A percentile compares a stretch with the other conserved stretches of the same genome.
phyloP scores from a whole-genome alignment of 2,329 filamentous ascomycete species.

The Cytospora schulzeri region DNA sequence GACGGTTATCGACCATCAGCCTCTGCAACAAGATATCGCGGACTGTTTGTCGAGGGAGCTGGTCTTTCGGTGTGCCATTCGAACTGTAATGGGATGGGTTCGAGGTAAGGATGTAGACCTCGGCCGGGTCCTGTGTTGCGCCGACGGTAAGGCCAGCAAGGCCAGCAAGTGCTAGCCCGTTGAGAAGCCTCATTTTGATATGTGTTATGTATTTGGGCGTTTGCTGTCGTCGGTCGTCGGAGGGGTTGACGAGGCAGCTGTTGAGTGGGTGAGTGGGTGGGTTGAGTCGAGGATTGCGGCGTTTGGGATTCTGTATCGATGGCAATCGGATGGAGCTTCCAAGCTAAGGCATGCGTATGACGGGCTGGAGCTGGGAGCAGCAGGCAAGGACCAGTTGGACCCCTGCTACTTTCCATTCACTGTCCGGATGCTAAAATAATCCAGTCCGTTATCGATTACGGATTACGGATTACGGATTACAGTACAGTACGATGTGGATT shows the following conservation, averaged over 20 bases:
- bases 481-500: too few species aligned
- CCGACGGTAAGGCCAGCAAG: constrained; percentile 35
- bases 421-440: constrained; percentile 2
- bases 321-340: neutral
- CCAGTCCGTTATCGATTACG: constrained; percentile 1
- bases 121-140: constrained; percentile 45
- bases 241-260: constrained; percentile 11
- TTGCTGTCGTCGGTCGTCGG: constrained; percentile 12
- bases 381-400: neutral
- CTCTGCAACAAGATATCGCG: constrained; percentile 63
- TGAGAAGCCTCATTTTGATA: constrained; percentile 37
- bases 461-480: neutral
- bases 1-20: constrained; percentile 49
- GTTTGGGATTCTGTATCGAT: constrained; percentile 7
- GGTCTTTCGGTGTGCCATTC: constrained; percentile 46
- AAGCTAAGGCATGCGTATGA: constrained; percentile 15
- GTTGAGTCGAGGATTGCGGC: constrained; percentile 10
- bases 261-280: too few species aligned
- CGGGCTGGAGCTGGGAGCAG: constrained; percentile 14
- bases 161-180: constrained; percentile 36
- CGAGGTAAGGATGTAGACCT: constrained; percentile 55
- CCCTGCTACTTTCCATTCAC: constrained; percentile 6
- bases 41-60: constrained; percentile 49
- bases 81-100: constrained; percentile 37
- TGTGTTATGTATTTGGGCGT: neutral